A percentile compares a stretch with the other conserved stretches of the same genome.
Conservation (phyloP, 2,329 filamentous ascomycete species). For the Alternaria gansuensis region DNA sequence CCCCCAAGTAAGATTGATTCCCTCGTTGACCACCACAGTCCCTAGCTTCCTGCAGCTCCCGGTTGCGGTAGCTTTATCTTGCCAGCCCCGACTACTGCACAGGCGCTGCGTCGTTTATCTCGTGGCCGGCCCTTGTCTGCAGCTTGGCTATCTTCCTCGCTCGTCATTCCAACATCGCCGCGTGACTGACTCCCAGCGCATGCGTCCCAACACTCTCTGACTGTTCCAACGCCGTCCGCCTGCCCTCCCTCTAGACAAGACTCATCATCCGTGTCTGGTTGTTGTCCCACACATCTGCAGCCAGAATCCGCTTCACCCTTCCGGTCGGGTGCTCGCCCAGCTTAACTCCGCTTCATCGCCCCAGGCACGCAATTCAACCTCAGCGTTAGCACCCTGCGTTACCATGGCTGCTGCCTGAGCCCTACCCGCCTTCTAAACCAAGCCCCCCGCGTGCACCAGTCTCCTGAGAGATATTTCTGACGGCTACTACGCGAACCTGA, state of each 20-base stretch:
- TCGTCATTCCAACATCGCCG: conserved; percentile 49
- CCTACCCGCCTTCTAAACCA: conserved; percentile 17
- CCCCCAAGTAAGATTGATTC: conserved; percentile 25
- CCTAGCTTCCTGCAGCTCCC: conserved; percentile 27
- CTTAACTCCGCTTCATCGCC: conserved; percentile 39
- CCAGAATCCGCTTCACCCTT: conserved; percentile 9
- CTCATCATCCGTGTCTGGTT: neutral
- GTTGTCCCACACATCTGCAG: conserved; percentile 15
- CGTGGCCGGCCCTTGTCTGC: conserved; percentile 26
- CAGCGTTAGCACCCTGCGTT: conserved; percentile 30
- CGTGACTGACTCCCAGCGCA: conserved; percentile 40
- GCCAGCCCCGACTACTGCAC: conserved; percentile 12
- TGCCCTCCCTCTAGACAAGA: conserved; percentile 10
- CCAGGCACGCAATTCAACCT: conserved; percentile 25
- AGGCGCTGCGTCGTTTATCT: conserved; percentile 24
- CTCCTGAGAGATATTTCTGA: conserved; percentile 42
- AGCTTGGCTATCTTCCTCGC: conserved; percentile 29
- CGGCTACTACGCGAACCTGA: conserved; percentile 37
- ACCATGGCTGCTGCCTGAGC: conserved; percentile 53
- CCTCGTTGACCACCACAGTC: conserved; percentile 21
- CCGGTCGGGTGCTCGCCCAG: conserved; percentile 44
- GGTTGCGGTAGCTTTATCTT: conserved; percentile 22
- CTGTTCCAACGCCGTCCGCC: conserved; percentile 26
- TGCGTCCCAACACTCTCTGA: conserved; percentile 37
- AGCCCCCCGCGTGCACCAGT: conserved; percentile 41